These are phyloP conservation scores for Cadophora malorum DNA, from an alignment of 2,329 filamentous ascomycete genomes.

Conservation along the genomic window DNA sequence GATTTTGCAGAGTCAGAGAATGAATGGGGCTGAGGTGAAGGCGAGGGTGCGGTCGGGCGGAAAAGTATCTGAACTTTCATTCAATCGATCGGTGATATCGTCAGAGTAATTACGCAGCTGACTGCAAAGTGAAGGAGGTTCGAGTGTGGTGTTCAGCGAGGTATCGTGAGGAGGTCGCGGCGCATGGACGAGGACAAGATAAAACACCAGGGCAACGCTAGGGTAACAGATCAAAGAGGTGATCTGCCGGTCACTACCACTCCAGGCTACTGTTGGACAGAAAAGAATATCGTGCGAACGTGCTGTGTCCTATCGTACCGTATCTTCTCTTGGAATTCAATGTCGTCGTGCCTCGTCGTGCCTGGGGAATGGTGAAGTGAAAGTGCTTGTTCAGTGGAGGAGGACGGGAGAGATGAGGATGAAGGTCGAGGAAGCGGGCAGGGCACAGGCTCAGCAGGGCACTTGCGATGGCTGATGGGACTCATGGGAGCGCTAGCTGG, in stretches of 20 bases:
- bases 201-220: conserved; percentile 6
- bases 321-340: background rate
- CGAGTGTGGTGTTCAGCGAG: background rate
- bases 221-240: conserved; percentile 3
- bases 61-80: background rate
- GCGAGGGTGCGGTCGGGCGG: background rate
- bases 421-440: background rate
- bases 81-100: background rate
- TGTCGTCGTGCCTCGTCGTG: background rate
- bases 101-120: background rate
- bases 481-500: background rate
- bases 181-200: conserved; percentile 1
- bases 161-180: conserved; percentile 3
- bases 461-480: background rate
- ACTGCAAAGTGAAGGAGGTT: background rate
- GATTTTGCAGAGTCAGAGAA: background rate
- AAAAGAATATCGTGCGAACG: background rate
- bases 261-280: background rate
- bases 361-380: background rate
- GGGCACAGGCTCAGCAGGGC: background rate
- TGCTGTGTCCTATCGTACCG: background rate
- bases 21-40: background rate
- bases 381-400: background rate
- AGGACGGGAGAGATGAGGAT: background rate
- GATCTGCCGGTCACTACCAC: background rate